Evolutionary conservation across 2,329 filamentous ascomycete genomes (phyloP), one percentile per base, ranked within the genome.

Genomic region (Chalaropsis ovoidea): DNA sequence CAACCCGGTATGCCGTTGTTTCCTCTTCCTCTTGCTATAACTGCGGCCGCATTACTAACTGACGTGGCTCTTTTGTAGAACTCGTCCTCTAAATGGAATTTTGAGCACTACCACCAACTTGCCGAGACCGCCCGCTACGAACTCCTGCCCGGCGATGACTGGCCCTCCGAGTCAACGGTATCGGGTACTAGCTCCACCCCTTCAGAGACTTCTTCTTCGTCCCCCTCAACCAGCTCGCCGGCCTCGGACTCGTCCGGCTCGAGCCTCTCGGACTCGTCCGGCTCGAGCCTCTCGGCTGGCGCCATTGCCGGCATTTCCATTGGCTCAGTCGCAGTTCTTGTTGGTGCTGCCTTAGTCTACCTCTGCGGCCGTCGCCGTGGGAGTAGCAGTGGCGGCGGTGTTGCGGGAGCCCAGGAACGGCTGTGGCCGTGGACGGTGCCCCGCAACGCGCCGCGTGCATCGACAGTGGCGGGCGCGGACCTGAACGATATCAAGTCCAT

Each of bases 251-350:
- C 69, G 6, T 61, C 67, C 22, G 31, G 64, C 41, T 35, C 63
- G 11, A 47, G 63, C 19, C 68, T 76, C 24, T 71, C 71, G 6
- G 65, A 6, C 19, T 62, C 47, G 61, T 64, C 67, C 22, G 31
- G 64, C 41, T 35, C 63, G 11, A 47, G 63, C 19, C 68, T 76
- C 24, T 71, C 71, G 6, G 65, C 72, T 0, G 82, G 82, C 3
- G 80, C 79, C 1, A 86, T 86, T 35, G 83, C 81, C 0, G 85
- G 84, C 3, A 84, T 87, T 39, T 77, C 76, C 0, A 76, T 87
- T 43, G 82, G 83, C 27, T 73, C 72, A 0, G 74, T 79, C 0
- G 80, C 77, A 1, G 74, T 79, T 1, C 67, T 77, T 19, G 68
- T 79, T 0, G 78, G 76, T 10, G 75, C 78, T 8, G 75, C 72